Evolutionary conservation across 495 filamentous ascomycete species (phyloP).

Genomic region (Viridothelium virens): DNA sequence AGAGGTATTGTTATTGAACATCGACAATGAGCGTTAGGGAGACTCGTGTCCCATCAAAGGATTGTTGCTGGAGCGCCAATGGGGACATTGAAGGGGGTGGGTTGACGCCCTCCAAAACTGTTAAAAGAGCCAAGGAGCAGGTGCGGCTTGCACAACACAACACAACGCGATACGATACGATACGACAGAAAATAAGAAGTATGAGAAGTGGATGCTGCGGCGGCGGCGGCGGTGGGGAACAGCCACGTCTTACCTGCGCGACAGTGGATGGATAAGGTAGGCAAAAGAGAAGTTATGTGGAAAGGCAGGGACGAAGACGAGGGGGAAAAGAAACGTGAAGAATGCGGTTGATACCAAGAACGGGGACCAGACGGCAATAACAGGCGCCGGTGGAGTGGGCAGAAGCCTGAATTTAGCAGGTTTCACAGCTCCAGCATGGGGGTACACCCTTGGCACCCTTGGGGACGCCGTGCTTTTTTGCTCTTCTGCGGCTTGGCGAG

Average conservation of each 20-base stretch:
- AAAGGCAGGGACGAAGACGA: background rate
- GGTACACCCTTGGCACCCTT: too few relatives aligned
- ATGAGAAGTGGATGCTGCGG: background rate
- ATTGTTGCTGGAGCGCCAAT: conserved; percentile 11
- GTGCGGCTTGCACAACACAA: conserved; percentile 5
- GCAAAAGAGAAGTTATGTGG: background rate
- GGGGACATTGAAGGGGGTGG: conserved; percentile 1
- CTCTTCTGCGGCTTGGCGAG: background rate
- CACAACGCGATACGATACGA: background rate
- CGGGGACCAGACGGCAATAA: too few relatives aligned
- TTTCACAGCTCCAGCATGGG: background rate
- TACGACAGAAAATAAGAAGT: background rate
- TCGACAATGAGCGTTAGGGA: background rate
- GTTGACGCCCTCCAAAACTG: background rate
- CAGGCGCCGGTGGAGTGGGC: background rate
- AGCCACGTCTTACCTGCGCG: too few relatives aligned
- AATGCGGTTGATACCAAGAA: background rate
- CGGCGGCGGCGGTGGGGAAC: too few relatives aligned
- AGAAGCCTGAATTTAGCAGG: background rate
- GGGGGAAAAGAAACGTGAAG: conserved; percentile 1
- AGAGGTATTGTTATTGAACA: conserved; percentile 6
- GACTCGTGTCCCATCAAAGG: conserved; percentile 10
- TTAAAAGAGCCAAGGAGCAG: background rate
- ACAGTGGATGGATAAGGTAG: background rate
- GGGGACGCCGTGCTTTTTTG: background rate